Evolutionary conservation across 345 rosid genomes (phyloP).

Genomic region (Moricandia arvensis): DNA sequence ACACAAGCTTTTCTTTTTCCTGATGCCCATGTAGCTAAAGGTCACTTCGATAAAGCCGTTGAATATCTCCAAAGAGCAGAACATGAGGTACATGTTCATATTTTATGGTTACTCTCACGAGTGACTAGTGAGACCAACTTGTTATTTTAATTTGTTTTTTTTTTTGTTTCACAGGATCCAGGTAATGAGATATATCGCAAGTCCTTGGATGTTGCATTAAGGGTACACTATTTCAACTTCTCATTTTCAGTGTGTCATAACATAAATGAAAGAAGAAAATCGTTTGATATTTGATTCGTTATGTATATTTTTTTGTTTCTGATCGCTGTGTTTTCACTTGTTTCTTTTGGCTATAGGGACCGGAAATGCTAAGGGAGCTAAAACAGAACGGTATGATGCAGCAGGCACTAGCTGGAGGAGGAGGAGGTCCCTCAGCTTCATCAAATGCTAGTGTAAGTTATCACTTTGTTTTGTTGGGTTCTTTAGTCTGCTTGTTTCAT

Average conservation of each 20-base stretch:
- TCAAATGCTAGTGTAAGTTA: constrained; percentile 47
- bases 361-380: constrained; percentile 66
- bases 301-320: neutral
- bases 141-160: constrained; percentile 26
- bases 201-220: constrained; percentile 68
- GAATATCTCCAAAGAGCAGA: constrained; percentile 68
- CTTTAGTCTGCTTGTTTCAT: neutral
- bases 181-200: constrained; percentile 70
- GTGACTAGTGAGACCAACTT: neutral
- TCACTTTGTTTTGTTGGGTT: neutral
- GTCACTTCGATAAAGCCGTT: constrained; percentile 64
- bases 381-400: constrained; percentile 50
- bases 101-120: constrained; percentile 29
- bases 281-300: constrained; percentile 42
- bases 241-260: neutral
- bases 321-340: neutral
- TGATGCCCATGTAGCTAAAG: constrained; percentile 62
- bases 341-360: constrained; percentile 49
- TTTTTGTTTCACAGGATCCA: constrained; percentile 62
- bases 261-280: constrained; percentile 39
- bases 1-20: constrained; percentile 69
- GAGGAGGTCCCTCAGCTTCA: constrained; percentile 58
- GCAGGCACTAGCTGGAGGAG: constrained; percentile 34
- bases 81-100: constrained; percentile 48
- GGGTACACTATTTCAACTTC: constrained; percentile 51